Conservation (phyloP, 2,329 filamentous ascomycete species). For the Colletotrichum euphorbiae region DNA sequence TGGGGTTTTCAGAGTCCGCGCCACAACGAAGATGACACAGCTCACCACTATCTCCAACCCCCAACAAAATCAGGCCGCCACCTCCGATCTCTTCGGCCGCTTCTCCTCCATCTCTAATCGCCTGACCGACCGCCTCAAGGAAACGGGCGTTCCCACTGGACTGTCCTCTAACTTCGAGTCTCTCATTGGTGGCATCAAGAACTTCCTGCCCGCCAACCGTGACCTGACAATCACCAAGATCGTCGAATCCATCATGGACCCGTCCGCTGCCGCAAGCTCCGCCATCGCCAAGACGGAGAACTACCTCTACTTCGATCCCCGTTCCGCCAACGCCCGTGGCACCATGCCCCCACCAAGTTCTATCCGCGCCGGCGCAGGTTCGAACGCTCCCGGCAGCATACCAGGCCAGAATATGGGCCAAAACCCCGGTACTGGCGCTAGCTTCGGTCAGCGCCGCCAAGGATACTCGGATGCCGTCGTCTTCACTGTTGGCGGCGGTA, state of each 20-base stretch:
- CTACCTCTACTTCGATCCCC: conserved; percentile 97
- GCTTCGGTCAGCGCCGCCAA: conserved; percentile 90
- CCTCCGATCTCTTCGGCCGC: conserved; percentile 88
- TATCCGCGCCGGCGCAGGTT: conserved; percentile 59
- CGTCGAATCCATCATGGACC: conserved; percentile 98
- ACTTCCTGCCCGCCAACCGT: conserved; percentile 95
- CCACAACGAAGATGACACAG: conserved; percentile 98
- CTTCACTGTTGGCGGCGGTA: conserved; percentile 95
- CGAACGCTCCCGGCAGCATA: conserved; percentile 58
- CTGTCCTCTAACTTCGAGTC: conserved; percentile 88
- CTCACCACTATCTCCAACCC: conserved; percentile 89
- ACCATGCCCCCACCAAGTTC: conserved; percentile 86
- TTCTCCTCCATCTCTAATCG: conserved; percentile 93
- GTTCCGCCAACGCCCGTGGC: conserved; percentile 91
- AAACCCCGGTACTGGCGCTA: conserved; percentile 76
- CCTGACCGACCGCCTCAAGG: conserved; percentile 93
- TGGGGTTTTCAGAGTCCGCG: conserved; percentile 73
- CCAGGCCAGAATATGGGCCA: conserved; percentile 57
- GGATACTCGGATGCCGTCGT: conserved; percentile 91
- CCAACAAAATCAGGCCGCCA: conserved; percentile 69
- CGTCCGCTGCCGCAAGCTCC: conserved; percentile 85
- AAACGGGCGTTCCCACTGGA: conserved; percentile 79
- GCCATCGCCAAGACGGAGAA: conserved; percentile 96
- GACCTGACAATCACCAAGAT: conserved; percentile 98
- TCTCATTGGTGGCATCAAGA: conserved; percentile 95